Conservation (phyloP, 805 yeast species). For the Metschnikowia drakensbergensis region DNA sequence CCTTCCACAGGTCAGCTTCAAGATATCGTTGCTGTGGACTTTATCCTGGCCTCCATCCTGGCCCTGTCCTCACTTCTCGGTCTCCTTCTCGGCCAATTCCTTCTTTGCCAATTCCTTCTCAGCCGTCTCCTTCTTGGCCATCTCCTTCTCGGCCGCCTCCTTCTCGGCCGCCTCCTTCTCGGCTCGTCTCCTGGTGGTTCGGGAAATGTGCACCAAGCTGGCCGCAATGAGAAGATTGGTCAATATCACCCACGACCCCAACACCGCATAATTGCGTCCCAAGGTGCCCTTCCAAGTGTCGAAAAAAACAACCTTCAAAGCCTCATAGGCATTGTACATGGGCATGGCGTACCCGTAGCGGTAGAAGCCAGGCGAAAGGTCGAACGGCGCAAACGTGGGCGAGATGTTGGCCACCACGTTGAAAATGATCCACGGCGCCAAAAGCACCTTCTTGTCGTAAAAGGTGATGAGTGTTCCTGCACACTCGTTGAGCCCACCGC, state of each 20-base stretch:
- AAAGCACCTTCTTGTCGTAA: conserved; percentile 17
- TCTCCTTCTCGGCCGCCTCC: not conserved
- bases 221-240: conserved; percentile 7
- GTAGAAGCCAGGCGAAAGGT: conserved; percentile 28
- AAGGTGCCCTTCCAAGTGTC: conserved; percentile 31
- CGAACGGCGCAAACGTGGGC: conserved; percentile 33
- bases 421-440: conserved; percentile 31
- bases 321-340: conserved; percentile 31
- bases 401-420: conserved; percentile 28
- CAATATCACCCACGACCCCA: conserved; percentile 28
- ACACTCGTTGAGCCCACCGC: conserved; percentile 28
- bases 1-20: too few relatives aligned
- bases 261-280: conserved; percentile 29
- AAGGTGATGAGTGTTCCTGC: conserved; percentile 21
- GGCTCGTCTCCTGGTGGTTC: not conserved
- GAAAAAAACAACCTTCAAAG: conserved; percentile 31
- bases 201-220: conserved; percentile 5
- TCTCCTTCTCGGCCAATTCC: too few relatives aligned
- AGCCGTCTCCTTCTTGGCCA: too few relatives aligned
- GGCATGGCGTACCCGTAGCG: conserved; percentile 38
- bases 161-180: not conserved
- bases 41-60: too few relatives aligned
- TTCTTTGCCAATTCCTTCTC: too few relatives aligned
- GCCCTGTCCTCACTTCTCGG: too few relatives aligned
- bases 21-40: too few relatives aligned